A percentile compares a stretch with the other conserved stretches of the same genome.
Evolutionary conservation across 2,329 filamentous ascomycete genomes (phyloP).

Genomic region (Daldinia sp.): DNA sequence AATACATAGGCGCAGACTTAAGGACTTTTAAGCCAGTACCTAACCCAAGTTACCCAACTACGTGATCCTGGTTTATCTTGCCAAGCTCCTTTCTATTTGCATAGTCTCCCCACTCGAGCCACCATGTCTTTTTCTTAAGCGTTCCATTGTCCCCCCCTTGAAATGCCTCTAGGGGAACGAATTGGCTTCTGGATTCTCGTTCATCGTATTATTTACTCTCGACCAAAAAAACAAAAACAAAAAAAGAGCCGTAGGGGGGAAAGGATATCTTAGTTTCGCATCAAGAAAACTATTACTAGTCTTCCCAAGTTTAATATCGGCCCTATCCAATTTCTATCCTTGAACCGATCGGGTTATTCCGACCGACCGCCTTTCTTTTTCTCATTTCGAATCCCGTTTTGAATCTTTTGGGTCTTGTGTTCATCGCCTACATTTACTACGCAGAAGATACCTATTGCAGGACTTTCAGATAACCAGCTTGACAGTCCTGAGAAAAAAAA

Average conservation of each 20-base stretch:
- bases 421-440: constrained; percentile 4
- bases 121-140: constrained; percentile 32
- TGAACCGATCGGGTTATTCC: constrained; percentile 29
- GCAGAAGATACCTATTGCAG: no score
- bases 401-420: constrained; percentile 11
- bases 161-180: constrained; percentile 16
- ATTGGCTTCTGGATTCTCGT: constrained; percentile 19
- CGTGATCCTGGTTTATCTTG: neutral
- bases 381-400: constrained; percentile 11
- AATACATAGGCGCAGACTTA: neutral
- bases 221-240: no score
- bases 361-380: constrained; percentile 21
- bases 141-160: constrained; percentile 33
- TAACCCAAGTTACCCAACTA: neutral
- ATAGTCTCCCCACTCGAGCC: constrained; percentile 27
- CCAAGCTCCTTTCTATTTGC: constrained; percentile 2
- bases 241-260: neutral
- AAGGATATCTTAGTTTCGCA: constrained; percentile 10
- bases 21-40: constrained; percentile 2
- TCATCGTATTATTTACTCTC: constrained; percentile 5
- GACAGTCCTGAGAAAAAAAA: no score
- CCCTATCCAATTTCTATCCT: constrained; percentile 1
- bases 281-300: neutral
- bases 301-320: constrained; percentile 10
- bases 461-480: no score